Base-by-base conservation (phyloP, 345 rosid species). In the Linum lewisii region DNA sequence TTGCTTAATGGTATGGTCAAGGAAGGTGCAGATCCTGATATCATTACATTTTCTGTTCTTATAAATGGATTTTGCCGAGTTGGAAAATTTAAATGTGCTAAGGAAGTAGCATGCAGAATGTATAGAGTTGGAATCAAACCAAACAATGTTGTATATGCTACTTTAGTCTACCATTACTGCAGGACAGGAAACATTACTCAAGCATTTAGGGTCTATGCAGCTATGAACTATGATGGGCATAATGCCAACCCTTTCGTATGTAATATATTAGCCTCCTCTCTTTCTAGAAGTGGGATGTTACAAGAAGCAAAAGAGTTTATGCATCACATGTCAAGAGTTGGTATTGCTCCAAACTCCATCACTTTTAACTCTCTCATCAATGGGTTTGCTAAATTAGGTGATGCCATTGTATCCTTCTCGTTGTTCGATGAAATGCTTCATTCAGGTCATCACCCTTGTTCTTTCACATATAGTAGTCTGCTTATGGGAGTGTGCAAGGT, bases 401-500 rank as follows among this genome's bases (percentile, higher is more conserved):
- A 86, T 68, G 82, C 71, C 65, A 63, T 79, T 66, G 84, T 75
- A 73, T 85, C 84, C 2, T 81, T 82, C 57, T 78, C 79, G 26
- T 15, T 78, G 72, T 82, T 86, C 54, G 98, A 91, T 73, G 95
- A 91, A 73, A 91, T 86, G 92, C 59, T 82, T 29, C 75, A 69
- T 67, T 72, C 58, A 22, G 90, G 95, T 51, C 81, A 84, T 72
- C 72, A 65, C 59, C 95, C 98, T 15, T 75, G 80, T 47, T 73
- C 69, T 67, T 78, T 84, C 76, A 82, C 96, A 7, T 87, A 84
- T 63, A 78, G 84, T n/a, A 67, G 93, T 71, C 76, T 92, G 47
- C 85, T 88, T 54, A 92, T 86, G 79, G 98, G 88, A 73, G 78
- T 88, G 54, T 88, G 95, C 73, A 83, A 59, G 71, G 83, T 90